Evolutionary conservation across 768 basidiomycete species (phyloP), one percentile per base, ranked within the genome.

Genomic region (Pulveroboletus sp.): DNA sequence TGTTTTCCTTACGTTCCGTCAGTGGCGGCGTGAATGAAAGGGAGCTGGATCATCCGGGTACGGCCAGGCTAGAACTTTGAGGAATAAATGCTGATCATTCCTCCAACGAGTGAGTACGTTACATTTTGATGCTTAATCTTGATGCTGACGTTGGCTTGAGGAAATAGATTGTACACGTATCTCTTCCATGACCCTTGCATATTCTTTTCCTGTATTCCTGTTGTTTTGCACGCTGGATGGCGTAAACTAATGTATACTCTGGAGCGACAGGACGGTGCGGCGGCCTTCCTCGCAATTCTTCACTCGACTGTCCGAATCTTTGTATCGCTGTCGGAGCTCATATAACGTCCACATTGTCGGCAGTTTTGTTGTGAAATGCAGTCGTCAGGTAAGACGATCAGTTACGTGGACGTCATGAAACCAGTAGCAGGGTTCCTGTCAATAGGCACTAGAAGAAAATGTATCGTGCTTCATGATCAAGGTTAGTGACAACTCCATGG

Each of bases 1-100:
- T 88, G 1, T 89, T 87, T 60, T 21, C 21, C 21, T 76, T 78
- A 12, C 74, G 70, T 14, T 60, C 70, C 14, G 50, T 26, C 15
- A 52, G 49, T 51, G 59, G 67, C 49, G 45, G 67, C 44, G 60
- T 78, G 39, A 81, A 86, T 57, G 89, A 91, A 68, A 85, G 89
- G 78, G 83, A 88, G 41, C 69, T 89, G 54, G 79, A 76, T 18
- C 61, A 63, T 33, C 47, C 36, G n/a, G 8, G 15, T 17, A 2
- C 31, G 2, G 8, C 10, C 14, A 9, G 6, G 3, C 30, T 31
- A 12, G 17, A 31, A 26, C 2, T 14, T 36, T 5, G 8, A 12
- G 14, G 18, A 36, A 17, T 14, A 32, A 39, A 44, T 4, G 12
- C 11, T 1, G 15, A 17, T 8, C 0, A 17, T 24, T 24, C 8